Evolutionary conservation across 192 early-diverging fungal species (phyloP).

Genomic region (Umbelopsis vinacea): DNA sequence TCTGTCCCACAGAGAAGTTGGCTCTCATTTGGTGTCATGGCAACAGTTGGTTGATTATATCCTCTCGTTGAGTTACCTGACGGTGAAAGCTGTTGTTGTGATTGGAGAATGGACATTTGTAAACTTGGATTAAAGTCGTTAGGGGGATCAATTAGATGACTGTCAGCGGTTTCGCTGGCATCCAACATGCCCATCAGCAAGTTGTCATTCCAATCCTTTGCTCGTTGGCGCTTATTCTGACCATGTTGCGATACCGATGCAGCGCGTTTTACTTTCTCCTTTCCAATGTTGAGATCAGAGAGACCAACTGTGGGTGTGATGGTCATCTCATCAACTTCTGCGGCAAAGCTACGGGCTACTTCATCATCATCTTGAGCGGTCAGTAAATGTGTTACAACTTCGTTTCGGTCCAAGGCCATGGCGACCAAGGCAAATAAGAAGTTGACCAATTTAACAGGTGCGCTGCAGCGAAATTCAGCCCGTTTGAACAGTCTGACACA

Average conservation of each 20-base stretch:
- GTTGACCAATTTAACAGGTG: constrained; percentile 18
- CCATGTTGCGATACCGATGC: background rate
- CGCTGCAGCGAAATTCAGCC: background rate
- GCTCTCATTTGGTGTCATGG: background rate
- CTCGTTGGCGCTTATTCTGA: background rate
- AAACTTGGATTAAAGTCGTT: background rate
- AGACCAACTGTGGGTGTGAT: background rate
- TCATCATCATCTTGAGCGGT: background rate
- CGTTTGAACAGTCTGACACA: constrained; percentile 21
- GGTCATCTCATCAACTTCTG: background rate
- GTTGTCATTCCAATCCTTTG: background rate
- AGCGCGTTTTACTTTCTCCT: background rate
- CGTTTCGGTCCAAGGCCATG: background rate
- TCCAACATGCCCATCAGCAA: constrained; percentile 1
- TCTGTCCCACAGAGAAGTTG: background rate
- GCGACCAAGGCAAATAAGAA: background rate
- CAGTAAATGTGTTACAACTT: constrained; percentile 1
- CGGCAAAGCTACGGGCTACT: background rate
- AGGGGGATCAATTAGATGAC: background rate
- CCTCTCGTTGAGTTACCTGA: too few species aligned
- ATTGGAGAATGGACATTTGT: background rate
- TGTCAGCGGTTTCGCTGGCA: constrained; percentile 10
- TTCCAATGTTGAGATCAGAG: background rate
- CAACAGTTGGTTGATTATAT: background rate
- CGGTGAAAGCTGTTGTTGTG: too few species aligned